Conservation (phyloP, 768 basidiomycete species). For the Kwoniella mangroviensis region DNA sequence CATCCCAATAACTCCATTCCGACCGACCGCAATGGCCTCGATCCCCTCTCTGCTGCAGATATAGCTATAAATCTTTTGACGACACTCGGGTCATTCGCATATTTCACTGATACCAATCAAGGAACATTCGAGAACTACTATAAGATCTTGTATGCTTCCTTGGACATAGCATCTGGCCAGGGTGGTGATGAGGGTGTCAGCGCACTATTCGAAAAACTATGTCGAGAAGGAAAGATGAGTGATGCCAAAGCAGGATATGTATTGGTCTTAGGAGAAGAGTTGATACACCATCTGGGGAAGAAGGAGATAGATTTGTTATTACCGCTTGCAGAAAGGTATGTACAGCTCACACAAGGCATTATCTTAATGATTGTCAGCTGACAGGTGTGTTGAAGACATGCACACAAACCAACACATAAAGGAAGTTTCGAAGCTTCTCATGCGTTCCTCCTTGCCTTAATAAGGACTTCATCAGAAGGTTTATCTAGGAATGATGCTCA, state of each 20-base stretch:
- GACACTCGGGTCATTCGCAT: conserved; percentile 25
- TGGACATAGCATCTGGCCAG: conserved; percentile 28
- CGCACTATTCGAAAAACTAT: background rate
- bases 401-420: conserved; percentile 14
- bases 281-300: conserved; percentile 25
- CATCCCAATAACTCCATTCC: background rate
- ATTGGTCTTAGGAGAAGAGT: conserved; percentile 27
- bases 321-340: conserved; percentile 18
- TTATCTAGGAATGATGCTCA: background rate
- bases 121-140: conserved; percentile 36
- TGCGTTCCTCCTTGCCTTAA: conserved; percentile 31
- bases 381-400: conserved; percentile 8
- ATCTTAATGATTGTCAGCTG: background rate
- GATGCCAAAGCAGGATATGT: conserved; percentile 17
- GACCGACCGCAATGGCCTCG: background rate
- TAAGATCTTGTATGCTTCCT: conserved; percentile 30
- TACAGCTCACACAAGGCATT: background rate
- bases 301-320: conserved; percentile 4
- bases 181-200: conserved; percentile 2
- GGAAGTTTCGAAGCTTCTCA: conserved; percentile 47
- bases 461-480: conserved; percentile 14
- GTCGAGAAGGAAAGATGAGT: background rate
- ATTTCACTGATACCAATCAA: conserved; percentile 13
- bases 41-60: background rate
- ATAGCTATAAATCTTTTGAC: conserved; percentile 14